A percentile compares a stretch with the other conserved stretches of the same genome.
Evolutionary conservation across 192 early-diverging fungal genomes (phyloP).

Genomic region (Umbelopsis vinacea): DNA sequence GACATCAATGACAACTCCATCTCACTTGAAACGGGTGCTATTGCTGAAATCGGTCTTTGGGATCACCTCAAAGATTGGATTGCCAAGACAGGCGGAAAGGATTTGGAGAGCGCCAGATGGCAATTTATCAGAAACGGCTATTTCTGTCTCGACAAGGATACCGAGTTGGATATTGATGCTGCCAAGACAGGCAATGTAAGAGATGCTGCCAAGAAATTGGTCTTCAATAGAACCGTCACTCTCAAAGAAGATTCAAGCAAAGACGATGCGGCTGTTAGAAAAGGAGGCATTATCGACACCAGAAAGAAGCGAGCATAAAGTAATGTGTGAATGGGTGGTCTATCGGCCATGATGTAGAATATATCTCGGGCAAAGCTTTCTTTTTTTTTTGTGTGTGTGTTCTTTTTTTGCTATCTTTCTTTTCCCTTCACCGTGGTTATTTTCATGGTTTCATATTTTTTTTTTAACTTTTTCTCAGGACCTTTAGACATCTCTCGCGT

Average conservation of each 20-base stretch:
- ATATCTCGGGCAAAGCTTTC: not conserved
- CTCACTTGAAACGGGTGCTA: constrained; percentile 64
- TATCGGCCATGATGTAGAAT: not conserved
- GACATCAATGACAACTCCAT: constrained; percentile 89
- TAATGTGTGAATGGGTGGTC: not conserved
- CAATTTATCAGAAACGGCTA: constrained; percentile 98
- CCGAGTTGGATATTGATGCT: constrained; percentile 65
- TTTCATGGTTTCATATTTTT: no score
- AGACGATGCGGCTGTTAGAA: constrained; percentile 31
- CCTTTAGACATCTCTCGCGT: no score
- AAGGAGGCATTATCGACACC: constrained; percentile 17
- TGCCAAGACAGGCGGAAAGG: constrained; percentile 59
- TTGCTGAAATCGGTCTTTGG: constrained; percentile 86
- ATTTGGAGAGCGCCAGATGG: constrained; percentile 85
- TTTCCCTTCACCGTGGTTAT: no score
- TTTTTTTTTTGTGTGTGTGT: no score
- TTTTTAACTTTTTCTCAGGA: no score
- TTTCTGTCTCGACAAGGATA: constrained; percentile 96
- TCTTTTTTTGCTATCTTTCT: not conserved
- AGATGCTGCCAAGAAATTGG: constrained; percentile 43
- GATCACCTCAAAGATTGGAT: constrained; percentile 62
- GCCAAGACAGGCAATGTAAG: constrained; percentile 63
- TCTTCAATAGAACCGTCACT: constrained; percentile 71
- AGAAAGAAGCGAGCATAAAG: constrained; percentile 26
- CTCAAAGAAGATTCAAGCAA: constrained; percentile 75